phyloP scores from a whole-genome alignment of 2,329 filamentous ascomycete genomes.

The Chaetomiaceae sp. region DNA sequence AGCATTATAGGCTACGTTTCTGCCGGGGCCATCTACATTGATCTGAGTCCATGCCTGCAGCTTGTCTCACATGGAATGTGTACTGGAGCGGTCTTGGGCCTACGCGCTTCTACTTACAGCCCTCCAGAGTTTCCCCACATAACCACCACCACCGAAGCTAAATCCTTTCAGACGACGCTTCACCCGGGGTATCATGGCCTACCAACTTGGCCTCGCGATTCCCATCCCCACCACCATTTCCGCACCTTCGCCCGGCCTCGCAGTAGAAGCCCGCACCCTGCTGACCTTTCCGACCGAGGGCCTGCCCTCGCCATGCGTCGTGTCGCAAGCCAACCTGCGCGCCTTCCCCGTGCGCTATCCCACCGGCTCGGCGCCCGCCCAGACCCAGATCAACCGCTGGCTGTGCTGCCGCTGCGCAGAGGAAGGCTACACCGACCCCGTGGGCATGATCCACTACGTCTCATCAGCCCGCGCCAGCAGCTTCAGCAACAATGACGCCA shows the following conservation, averaged over 20 bases:
- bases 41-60: not conserved
- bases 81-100: too few relatives aligned
- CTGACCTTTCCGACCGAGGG: conserved; percentile 20
- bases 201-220: not conserved
- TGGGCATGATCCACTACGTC: conserved; percentile 16
- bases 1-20: too few relatives aligned
- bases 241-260: not conserved
- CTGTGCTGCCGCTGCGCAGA: conserved; percentile 20
- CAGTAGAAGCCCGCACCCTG: conserved; percentile 14
- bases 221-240: not conserved
- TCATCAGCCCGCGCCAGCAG: not conserved
- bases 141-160: too few relatives aligned
- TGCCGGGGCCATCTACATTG: not conserved
- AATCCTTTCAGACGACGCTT: not conserved
- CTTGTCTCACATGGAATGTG: conserved; percentile 7
- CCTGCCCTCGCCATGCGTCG: conserved; percentile 16
- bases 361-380: not conserved
- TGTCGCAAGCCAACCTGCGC: not conserved
- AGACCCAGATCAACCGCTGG: conserved; percentile 20
- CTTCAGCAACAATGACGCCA: not conserved
- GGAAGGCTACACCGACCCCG: conserved; percentile 11
- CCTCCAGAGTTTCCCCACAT: too few relatives aligned
- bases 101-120: too few relatives aligned
- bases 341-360: conserved; percentile 12
- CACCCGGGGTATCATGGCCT: not conserved